These are phyloP conservation scores for Suillus sp. DNA, from an alignment of 768 basidiomycete genomes.

Conservation along the genomic window DNA sequence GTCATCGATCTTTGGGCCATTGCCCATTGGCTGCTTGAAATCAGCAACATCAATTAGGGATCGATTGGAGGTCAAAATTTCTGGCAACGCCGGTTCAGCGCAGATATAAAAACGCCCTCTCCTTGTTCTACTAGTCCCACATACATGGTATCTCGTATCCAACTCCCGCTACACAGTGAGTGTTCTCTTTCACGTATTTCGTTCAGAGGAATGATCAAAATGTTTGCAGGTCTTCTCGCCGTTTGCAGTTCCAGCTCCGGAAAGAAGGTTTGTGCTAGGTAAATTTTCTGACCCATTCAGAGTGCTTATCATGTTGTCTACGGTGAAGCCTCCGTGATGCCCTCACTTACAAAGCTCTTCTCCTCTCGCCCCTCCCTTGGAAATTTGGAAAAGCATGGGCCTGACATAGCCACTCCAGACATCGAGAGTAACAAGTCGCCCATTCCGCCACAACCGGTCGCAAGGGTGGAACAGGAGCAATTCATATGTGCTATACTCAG, in stretches of 20 bases:
- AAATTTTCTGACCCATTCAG: neutral
- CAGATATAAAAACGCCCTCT: neutral
- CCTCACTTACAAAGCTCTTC: neutral
- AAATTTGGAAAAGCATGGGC: slow-evolving; percentile 1
- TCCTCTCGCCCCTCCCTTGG: neutral
- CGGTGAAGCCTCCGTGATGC: slow-evolving; percentile 6
- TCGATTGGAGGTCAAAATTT: neutral
- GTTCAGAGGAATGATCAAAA: neutral
- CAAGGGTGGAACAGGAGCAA: neutral
- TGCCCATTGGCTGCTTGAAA: neutral
- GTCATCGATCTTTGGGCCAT: no score
- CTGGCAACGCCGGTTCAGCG: neutral
- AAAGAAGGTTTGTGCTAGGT: neutral
- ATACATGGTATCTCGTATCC: slow-evolving; percentile 5
- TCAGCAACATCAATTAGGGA: neutral
- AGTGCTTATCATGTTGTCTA: neutral
- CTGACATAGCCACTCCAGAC: neutral
- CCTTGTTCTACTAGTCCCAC: neutral
- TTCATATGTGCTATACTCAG: slow-evolving; percentile 19
- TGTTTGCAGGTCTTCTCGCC: neutral
- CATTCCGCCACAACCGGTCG: neutral
- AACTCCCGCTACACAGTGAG: neutral
- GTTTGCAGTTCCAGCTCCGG: neutral
- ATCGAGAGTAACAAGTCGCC: neutral
- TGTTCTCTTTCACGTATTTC: neutral